Conservation (phyloP, 306 rosid genomes). For the Acacia confusa region DNA sequence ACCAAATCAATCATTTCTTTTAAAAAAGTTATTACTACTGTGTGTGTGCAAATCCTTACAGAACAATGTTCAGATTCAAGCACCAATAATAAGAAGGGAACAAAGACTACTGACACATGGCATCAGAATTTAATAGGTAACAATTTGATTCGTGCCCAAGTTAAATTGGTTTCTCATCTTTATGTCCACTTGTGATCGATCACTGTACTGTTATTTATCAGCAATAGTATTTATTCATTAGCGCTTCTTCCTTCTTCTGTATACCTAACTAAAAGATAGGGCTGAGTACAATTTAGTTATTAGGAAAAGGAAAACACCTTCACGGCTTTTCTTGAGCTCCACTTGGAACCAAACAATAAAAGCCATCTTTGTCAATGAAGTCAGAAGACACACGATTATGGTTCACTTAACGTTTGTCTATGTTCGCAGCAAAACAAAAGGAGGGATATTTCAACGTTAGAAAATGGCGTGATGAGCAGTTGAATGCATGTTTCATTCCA, state of each 20-base stretch:
- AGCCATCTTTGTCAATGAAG: neutral
- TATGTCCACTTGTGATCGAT: neutral
- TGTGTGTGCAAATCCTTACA: neutral
- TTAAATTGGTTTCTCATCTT: neutral
- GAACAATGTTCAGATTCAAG: neutral
- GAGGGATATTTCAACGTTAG: neutral
- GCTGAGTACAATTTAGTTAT: too few species aligned
- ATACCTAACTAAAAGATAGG: neutral
- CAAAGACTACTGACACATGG: slow-evolving; percentile 22
- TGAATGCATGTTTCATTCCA: neutral
- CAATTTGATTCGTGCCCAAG: neutral
- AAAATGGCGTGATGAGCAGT: neutral
- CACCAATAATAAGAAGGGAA: neutral
- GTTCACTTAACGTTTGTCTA: neutral
- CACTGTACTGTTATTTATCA: neutral
- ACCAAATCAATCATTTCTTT: neutral
- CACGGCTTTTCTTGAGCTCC: neutral
- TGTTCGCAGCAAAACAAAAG: neutral
- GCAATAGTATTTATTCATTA: neutral
- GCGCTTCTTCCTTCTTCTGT: neutral
- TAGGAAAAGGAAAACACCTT: neutral
- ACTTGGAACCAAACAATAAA: neutral
- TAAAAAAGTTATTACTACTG: neutral
- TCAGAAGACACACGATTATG: neutral
- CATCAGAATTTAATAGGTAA: slow-evolving; percentile 23